Evolutionary conservation across 768 basidiomycete genomes (phyloP), one percentile per base, ranked within the genome.

Genomic region (Lentinula guzmanii): DNA sequence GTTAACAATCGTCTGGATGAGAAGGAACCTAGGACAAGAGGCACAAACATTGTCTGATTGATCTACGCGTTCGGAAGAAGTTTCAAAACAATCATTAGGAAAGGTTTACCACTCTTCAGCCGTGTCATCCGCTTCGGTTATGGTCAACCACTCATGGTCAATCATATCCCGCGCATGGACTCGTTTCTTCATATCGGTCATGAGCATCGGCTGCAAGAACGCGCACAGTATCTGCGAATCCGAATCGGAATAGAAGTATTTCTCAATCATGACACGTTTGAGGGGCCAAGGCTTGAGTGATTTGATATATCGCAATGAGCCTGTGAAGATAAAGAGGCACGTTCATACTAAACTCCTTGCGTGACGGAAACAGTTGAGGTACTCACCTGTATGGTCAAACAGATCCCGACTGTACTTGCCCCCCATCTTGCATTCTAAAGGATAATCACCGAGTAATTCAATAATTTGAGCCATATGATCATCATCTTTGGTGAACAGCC

Each of bases 381-480:
- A 79, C 80, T 60, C 53, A 83, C 89, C 89, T 65, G 78, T 74
- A 65, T 84, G 81, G 65, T 91, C 92, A 71, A 96, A 96, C 63
- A 96, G 72, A 68, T 96, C 92, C 58, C 87, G 81, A 65, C 89
- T 90, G 71, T 88, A 94, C 68, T 86, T 88, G 35, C 95, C 94
- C 28, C 86, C 87, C 82, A 89, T 85, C 76, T 92, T 94, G 48
- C 89, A 79, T 53, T 85, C 82, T 31, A 86, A 68, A 13, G 85
- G 75, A 63, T 88, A 85, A 73, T 94, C 90, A 37, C 94, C 94
- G 62, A 95, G 75, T 9, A 97, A 78, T 76, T 97, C 95, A 60
- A 95, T 88, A 63, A 96, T 92, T 76, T 95, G 94, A 39, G 95
- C 95, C 82, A 95, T 86, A 67, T 97, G 95, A 71, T 98, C 96